Evolutionary conservation across 257 asterid species (phyloP), one percentile per base, ranked within the genome.

Genomic region (Orobanche coerulescens): DNA sequence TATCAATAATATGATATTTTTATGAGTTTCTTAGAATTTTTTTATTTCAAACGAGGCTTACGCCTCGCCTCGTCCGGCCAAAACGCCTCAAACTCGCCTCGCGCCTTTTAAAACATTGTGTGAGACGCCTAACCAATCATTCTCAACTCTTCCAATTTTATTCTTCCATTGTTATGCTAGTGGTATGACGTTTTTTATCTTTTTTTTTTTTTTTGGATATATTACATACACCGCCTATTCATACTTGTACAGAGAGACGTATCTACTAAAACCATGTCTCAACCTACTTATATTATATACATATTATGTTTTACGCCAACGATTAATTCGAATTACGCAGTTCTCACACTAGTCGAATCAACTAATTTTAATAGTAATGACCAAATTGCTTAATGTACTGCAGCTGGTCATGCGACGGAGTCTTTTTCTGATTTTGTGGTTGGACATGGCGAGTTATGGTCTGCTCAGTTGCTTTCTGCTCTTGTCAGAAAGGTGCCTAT

Each of bases 361-460:
- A 30, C 9, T 8, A 49, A 57, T 15, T 40, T 69, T 49, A 47
- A 2, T 46, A 44, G 33, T 42, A 51, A 1, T 72, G 53, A 78
- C 51, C 65, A 24, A 22, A 44, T 49, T 42, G 28, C 58, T 58
- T 71, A 56, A 40, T 79, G 50, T 76, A 47, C 20, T 84, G 85
- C 92, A 93, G 99, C 99, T 78, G 99, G 99, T 66, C 97, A 93
- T 64, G 97, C 73, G 11, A 86, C 99, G 5, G 97, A 93, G 65
- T 86, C 99, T n/a, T 89, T 89, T 74, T 86, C 99, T 0, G 99
- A 93, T 68, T 93, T 89, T 86, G 99, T 89, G 78, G 99, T 74
- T 48, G 99, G 99, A 53, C 94, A 93, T 62, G 97, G 99, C 3
- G 99, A 93, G 85, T 72, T 93, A 58, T 93, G 99, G 99, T 89